Evolutionary conservation across 2,329 filamentous ascomycete genomes (phyloP).

Genomic region (Exophiala spinifera): DNA sequence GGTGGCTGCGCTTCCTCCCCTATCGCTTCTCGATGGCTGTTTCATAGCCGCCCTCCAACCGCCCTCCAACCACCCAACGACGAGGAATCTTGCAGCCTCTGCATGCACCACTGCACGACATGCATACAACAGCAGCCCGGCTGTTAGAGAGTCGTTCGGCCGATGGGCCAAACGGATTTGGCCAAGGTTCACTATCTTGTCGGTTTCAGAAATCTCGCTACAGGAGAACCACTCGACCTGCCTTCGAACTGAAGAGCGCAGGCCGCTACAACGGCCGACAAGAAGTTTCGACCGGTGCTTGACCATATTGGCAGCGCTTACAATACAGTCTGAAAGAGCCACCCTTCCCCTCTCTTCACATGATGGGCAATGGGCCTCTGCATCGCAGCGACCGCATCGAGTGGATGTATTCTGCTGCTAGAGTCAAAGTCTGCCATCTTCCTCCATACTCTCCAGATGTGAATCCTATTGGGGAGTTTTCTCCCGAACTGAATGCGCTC

Average conservation of each 20-base stretch:
- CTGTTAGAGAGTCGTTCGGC: conserved; percentile 1
- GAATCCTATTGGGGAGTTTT: conserved; percentile 40
- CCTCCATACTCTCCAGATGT: conserved; percentile 38
- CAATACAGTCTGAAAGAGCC: too few species aligned
- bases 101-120: conserved; percentile 13
- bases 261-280: background rate
- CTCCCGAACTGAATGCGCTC: conserved; percentile 37
- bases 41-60: conserved; percentile 21
- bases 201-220: background rate
- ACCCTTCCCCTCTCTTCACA: too few species aligned
- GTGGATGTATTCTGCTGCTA: conserved; percentile 33
- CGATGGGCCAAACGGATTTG: background rate
- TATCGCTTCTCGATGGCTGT: conserved; percentile 17
- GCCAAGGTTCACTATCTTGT: background rate
- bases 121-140: conserved; percentile 8
- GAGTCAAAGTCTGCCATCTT: conserved; percentile 36
- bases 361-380: conserved; percentile 36
- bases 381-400: conserved; percentile 32
- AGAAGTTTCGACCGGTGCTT: background rate
- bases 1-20: conserved; percentile 2
- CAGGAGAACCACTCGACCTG: background rate
- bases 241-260: background rate
- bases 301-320: conserved; percentile 1
- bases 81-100: background rate
- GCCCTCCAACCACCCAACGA: conserved; percentile 10